Evolutionary conservation across 2,329 filamentous ascomycete species (phyloP), one percentile per base, ranked within the genome.

Genomic region (Alternaria angustiovoidea): DNA sequence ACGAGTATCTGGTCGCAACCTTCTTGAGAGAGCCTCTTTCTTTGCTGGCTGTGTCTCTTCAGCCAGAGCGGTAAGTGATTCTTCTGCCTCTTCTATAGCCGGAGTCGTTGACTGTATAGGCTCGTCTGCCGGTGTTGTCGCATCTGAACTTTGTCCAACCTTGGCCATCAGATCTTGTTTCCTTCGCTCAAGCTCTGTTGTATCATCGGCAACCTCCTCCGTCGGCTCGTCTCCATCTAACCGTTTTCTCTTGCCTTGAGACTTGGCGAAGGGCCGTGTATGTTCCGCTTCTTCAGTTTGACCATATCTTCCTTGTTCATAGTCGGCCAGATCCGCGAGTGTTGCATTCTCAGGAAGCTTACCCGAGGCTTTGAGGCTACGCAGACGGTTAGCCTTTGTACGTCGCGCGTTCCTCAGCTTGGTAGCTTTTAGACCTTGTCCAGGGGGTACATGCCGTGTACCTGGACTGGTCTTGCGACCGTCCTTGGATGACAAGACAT

Each of bases 361-460:
- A 1, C 85, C 86, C n/a, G 82, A 74, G 18, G 80, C 73, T 66
- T 89, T 87, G 7, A 89, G 78, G 57, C 81, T 80, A 4, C 78
- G 76, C 11, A 90, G 76, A 57, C 79, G 79, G 57, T 83, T 83
- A 39, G 80, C 75, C 53, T 84, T 76, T 57, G 83, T 83, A 41
- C 82, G 82, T 39, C 88, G 82, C 30, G 77, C 69, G 64, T 91
- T 91, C 61, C 87, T 84, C 24, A 78, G 77, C 51, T 83, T 82
- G 0, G 88, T 91, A 18, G 73, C 67, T 22, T 71, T 65, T 32
- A 80, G 81, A 16, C 88, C 88, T 60, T 81, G 54, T 5, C 82
- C 81, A 43, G 86, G 84, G 51, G 82, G 74, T n/a, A 68, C 63
- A 14, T 59, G 59, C 20, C n/a, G 41, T 32, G 38, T 16, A 22